phyloP scores from a whole-genome alignment of 495 filamentous ascomycete species.

The Trichocladium antarcticum region DNA sequence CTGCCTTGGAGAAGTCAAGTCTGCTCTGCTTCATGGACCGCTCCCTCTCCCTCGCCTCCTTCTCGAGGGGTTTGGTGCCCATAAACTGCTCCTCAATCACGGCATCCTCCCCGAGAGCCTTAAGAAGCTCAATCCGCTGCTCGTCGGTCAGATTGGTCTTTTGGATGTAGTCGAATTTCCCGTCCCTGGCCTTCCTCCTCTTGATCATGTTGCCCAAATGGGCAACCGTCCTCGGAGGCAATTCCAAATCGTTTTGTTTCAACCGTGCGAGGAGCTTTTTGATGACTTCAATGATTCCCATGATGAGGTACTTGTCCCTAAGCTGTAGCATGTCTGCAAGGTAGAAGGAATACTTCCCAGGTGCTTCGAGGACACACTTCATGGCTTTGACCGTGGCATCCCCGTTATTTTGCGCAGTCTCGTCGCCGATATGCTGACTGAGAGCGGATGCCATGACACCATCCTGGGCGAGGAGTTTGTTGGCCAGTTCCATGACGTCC shows the following conservation, averaged over 20 bases:
- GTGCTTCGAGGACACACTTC: conserved; percentile 49
- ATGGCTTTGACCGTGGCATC: conserved; percentile 35
- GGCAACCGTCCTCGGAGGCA: conserved; percentile 51
- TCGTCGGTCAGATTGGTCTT: conserved; percentile 62
- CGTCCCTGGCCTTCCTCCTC: conserved; percentile 19
- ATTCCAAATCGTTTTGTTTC: conserved; percentile 54
- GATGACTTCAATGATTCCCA: conserved; percentile 52
- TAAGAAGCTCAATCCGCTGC: conserved; percentile 72
- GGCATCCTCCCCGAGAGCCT: conserved; percentile 66
- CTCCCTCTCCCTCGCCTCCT: conserved; percentile 27
- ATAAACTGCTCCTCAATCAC: conserved; percentile 37
- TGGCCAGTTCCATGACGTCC: conserved; percentile 85
- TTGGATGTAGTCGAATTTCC: conserved; percentile 38
- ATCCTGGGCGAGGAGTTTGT: conserved; percentile 73
- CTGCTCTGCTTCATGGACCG: conserved; percentile 51
- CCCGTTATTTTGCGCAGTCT: conserved; percentile 31
- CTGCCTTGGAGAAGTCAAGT: conserved; percentile 46
- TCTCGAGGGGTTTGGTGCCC: conserved; percentile 43
- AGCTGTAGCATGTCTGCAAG: conserved; percentile 77
- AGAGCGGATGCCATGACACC: conserved; percentile 63
- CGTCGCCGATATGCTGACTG: conserved; percentile 29
- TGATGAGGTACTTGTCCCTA: conserved; percentile 71
- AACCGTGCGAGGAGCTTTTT: conserved; percentile 63
- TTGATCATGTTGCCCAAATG: conserved; percentile 46
- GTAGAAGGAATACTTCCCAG: conserved; percentile 50